Evolutionary conservation across 805 yeast genomes (phyloP), one percentile per base, ranked within the genome.

Genomic region (Kuraishia floccosa): DNA sequence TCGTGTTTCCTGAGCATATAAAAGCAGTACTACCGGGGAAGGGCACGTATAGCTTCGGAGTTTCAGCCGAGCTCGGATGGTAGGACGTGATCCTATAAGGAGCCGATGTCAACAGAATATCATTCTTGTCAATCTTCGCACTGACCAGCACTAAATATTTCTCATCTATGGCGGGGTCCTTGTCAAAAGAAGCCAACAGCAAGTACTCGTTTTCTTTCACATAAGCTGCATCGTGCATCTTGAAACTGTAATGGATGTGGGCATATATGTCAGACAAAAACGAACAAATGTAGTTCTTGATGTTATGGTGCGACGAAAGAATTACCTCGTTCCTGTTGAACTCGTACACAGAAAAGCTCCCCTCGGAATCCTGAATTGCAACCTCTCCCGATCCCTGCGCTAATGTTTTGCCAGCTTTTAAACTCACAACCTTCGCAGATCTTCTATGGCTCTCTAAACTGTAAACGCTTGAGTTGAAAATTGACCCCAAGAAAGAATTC

Each of bases 141-240:
- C 83, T 73, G 35, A 68, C 66, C 28, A 79, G 47, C 17, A 78
- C 54, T 38, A 68, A 63, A 34, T 41, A 59, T 34, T 50, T 55
- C 39, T 47, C 57, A 26, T 42, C 42, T 16, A 41, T 25, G 6
- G 42, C 50, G 13, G 38, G 42, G 37, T 49, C 56, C 39, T 42
- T 40, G 27, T 42, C 46, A 34, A 70, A 63, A 4, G 72, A 55
- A 0, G 75, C 60, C 30, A 78, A 49, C 2, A 78, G 51, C 31
- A 77, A 44, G 33, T 68, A 69, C 2, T 56, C 57, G 13, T 60
- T 56, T 6, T 58, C 44, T 4, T 47, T 42, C 14, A 72, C 41
- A 16, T 74, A 66, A 47, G 76, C 74, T 15, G 81, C 52, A 44
- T 83, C 93, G 34, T 77, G 66, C 23, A 80, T 63, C 30, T 56